Conservation (phyloP, 2,329 filamentous ascomycete genomes). For the Aspergillus novofumigatus region DNA sequence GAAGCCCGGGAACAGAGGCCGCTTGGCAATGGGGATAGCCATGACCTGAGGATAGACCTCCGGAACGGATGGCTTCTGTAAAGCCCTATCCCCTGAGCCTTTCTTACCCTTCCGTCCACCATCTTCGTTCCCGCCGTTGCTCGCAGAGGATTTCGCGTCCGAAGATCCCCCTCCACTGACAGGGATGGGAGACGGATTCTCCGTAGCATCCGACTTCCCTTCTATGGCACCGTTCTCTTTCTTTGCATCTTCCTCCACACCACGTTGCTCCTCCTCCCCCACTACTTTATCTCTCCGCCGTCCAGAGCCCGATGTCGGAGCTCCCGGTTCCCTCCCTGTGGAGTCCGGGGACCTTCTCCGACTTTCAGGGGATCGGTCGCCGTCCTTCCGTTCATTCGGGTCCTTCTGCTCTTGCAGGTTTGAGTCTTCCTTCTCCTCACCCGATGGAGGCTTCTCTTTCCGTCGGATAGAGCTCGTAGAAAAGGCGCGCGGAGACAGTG, state of each 20-base stretch:
- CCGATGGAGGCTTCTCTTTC: conserved; percentile 55
- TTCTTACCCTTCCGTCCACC: conserved; percentile 70
- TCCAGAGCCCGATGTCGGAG: conserved; percentile 30
- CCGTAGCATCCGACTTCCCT: conserved; percentile 46
- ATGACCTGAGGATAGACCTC: conserved; percentile 97
- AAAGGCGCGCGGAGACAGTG: conserved; percentile 37
- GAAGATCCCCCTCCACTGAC: conserved; percentile 28
- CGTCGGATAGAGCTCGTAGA: conserved; percentile 45
- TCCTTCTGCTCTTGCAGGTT: conserved; percentile 26
- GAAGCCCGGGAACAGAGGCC: conserved; percentile 93
- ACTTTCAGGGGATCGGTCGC: conserved; percentile 44
- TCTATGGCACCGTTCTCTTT: conserved; percentile 36
- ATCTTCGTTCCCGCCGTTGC: conserved; percentile 51
- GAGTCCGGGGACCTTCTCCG: conserved; percentile 40
- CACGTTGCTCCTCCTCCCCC: conserved; percentile 37
- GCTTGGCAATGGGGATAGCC: conserved; percentile 90
- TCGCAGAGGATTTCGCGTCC: conserved; percentile 52
- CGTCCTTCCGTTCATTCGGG: conserved; percentile 30
- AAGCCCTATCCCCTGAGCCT: conserved; percentile 62
- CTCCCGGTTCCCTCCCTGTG: conserved; percentile 28
- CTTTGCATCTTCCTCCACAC: conserved; percentile 38
- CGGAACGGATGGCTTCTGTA: conserved; percentile 84
- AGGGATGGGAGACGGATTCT: conserved; percentile 44
- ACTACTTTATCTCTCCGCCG: conserved; percentile 40
- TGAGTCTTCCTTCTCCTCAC: conserved; percentile 30